Conservation (phyloP, 2,329 filamentous ascomycete genomes). For the Fusarium burgessii region DNA sequence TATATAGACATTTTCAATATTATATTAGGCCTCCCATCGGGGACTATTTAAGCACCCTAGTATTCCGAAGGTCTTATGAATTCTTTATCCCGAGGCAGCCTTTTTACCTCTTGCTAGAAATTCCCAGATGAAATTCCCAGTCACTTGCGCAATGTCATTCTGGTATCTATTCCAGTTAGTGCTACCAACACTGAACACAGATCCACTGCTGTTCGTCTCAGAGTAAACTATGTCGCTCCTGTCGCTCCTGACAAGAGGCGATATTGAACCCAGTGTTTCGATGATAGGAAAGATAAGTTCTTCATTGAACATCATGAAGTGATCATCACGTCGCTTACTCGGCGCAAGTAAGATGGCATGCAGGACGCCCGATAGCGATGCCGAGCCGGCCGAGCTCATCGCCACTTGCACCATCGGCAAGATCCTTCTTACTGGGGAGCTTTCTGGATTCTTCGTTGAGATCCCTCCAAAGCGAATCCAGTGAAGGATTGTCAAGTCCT, state of each 20-base stretch:
- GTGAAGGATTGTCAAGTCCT: background rate
- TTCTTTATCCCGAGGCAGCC: background rate
- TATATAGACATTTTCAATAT: background rate
- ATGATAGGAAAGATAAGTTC: background rate
- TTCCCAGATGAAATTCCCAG: background rate
- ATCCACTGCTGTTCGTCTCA: background rate
- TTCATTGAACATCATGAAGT: background rate
- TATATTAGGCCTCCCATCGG: too few species aligned
- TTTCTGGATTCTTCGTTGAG: background rate
- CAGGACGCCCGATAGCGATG: fast-evolving
- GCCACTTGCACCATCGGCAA: background rate
- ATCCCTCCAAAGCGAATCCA: background rate
- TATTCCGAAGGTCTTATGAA: too few species aligned
- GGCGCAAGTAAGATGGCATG: background rate
- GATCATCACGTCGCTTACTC: background rate
- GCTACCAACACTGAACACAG: background rate
- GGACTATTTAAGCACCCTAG: too few species aligned
- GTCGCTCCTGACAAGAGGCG: background rate
- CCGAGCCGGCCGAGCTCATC: background rate
- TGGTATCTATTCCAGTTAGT: background rate
- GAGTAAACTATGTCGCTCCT: background rate
- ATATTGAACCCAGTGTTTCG: fast-evolving
- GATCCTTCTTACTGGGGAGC: background rate
- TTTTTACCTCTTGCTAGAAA: background rate
- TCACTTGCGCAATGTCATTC: background rate